Percentiles rank a stretch among this genome's conserved stretches.
These are phyloP conservation scores for Colletotrichum liriopes DNA, from an alignment of 2,329 filamentous ascomycete genomes.

Conservation along the genomic window DNA sequence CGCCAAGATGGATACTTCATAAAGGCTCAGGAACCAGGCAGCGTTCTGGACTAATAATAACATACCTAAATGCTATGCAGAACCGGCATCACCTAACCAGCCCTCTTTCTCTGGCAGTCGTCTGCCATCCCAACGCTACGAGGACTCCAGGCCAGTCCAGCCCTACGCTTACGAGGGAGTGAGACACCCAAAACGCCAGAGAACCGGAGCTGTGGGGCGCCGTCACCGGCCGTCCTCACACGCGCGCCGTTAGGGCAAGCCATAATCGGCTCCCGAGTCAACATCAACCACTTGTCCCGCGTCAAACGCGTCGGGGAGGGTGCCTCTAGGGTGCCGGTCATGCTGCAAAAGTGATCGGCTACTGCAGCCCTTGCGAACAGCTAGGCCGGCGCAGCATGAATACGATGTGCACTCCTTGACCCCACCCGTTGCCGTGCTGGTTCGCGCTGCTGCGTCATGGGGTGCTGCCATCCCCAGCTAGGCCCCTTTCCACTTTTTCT, in stretches of 20 bases:
- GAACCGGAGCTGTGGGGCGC: slow-evolving; percentile 11
- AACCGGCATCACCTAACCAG: not conserved
- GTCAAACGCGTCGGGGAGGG: not conserved
- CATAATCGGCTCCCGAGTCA: slow-evolving; percentile 1
- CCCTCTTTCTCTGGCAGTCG: not conserved
- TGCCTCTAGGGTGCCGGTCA: not conserved
- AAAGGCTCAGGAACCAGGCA: not conserved
- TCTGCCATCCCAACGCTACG: not conserved
- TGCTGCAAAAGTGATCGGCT: not conserved
- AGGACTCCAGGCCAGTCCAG: not conserved
- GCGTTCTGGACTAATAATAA: not conserved
- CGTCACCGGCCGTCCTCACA: slow-evolving; percentile 1
- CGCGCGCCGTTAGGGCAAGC: slow-evolving; percentile 16
- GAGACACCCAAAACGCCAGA: slow-evolving; percentile 1
- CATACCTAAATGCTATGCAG: not conserved
- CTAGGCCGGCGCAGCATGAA: not conserved
- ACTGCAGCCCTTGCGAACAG: not conserved
- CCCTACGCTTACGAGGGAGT: not conserved
- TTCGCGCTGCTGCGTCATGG: slow-evolving; percentile 3
- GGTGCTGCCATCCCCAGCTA: not conserved
- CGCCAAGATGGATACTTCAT: not conserved
- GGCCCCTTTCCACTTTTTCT: not conserved
- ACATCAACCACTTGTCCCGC: not conserved
- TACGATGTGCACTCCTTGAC: slow-evolving; percentile 12
- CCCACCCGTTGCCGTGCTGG: slow-evolving; percentile 4